phyloP scores from a whole-genome alignment of 192 early-diverging fungal genomes.

The Linnemannia hyalina region DNA sequence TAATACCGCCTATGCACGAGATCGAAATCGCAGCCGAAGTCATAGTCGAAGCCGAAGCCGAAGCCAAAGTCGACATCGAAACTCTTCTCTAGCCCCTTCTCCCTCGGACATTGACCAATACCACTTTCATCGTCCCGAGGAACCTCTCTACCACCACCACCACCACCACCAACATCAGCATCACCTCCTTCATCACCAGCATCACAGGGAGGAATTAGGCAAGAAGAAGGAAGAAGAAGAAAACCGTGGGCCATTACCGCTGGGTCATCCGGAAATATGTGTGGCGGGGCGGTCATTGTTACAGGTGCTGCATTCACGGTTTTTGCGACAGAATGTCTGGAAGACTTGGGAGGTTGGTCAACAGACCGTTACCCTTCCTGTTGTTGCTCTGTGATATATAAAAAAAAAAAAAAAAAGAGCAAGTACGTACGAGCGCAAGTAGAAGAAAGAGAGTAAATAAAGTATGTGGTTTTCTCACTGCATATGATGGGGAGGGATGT shows the following conservation, averaged over 20 bases:
- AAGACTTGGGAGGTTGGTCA: conserved; percentile 40
- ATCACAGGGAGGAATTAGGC: neutral
- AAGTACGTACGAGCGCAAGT: neutral
- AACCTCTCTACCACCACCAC: neutral
- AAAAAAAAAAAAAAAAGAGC: conserved; percentile 5
- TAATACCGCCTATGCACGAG: neutral
- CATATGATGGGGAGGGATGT: too few species aligned
- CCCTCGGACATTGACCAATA: neutral
- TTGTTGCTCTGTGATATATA: conserved; percentile 28
- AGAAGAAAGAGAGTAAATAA: neutral
- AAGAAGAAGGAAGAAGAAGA: neutral
- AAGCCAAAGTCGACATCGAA: neutral
- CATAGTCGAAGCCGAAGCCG: neutral
- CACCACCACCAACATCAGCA: neutral
- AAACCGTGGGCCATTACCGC: neutral
- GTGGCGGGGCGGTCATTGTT: conserved; percentile 32
- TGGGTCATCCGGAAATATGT: conserved; percentile 20
- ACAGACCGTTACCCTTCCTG: conserved; percentile 33
- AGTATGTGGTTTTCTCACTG: too few species aligned
- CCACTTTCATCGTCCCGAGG: neutral
- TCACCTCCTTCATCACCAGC: neutral
- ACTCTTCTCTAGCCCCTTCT: neutral
- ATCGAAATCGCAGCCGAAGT: neutral
- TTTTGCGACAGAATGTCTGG: conserved; percentile 17
- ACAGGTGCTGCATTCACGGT: conserved; percentile 27